These are phyloP conservation scores for Zymoseptoria pseudotritici DNA, from an alignment of 2,329 filamentous ascomycete genomes.

Conservation along the genomic window DNA sequence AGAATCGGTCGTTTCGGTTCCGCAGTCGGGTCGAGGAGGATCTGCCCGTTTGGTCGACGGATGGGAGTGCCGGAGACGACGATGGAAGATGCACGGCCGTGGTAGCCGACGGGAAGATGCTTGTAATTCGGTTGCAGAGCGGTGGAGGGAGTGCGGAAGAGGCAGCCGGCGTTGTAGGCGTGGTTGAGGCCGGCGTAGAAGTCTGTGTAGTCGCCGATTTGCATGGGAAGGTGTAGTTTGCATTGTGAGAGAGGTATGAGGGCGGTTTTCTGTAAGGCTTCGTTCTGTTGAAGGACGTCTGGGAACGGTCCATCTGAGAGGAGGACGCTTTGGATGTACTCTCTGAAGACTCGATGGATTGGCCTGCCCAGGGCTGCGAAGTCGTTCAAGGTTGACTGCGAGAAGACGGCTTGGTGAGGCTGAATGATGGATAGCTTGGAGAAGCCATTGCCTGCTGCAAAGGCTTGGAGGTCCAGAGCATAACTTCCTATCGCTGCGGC, in stretches of 20 bases:
- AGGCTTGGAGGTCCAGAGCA: slow-evolving; percentile 60
- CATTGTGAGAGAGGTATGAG: slow-evolving; percentile 54
- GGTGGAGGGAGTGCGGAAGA: slow-evolving; percentile 66
- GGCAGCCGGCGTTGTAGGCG: slow-evolving; percentile 62
- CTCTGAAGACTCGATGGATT: slow-evolving; percentile 60
- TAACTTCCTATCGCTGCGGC: slow-evolving; percentile 67
- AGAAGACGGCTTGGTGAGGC: slow-evolving; percentile 55
- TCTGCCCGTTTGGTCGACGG: slow-evolving; percentile 67
- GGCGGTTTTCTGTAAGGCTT: slow-evolving; percentile 47
- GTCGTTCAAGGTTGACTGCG: slow-evolving; percentile 58
- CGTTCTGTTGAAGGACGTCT: slow-evolving; percentile 56
- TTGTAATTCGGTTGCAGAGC: slow-evolving; percentile 76
- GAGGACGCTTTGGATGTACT: slow-evolving; percentile 62
- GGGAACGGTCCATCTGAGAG: slow-evolving; percentile 52
- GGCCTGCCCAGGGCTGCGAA: slow-evolving; percentile 66
- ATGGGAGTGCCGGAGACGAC: slow-evolving; percentile 68
- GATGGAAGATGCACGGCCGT: slow-evolving; percentile 68
- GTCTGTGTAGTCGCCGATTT: slow-evolving; percentile 70
- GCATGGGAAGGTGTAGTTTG: slow-evolving; percentile 64
- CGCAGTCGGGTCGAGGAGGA: slow-evolving; percentile 56
- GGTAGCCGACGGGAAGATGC: slow-evolving; percentile 74
- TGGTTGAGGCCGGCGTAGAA: slow-evolving; percentile 78
- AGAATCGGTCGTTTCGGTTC: slow-evolving; percentile 57
- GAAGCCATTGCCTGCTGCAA: slow-evolving; percentile 55
- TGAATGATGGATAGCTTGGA: slow-evolving; percentile 49